Evolutionary conservation across 257 asterid species (phyloP).

Genomic region (Salvia hispanica): DNA sequence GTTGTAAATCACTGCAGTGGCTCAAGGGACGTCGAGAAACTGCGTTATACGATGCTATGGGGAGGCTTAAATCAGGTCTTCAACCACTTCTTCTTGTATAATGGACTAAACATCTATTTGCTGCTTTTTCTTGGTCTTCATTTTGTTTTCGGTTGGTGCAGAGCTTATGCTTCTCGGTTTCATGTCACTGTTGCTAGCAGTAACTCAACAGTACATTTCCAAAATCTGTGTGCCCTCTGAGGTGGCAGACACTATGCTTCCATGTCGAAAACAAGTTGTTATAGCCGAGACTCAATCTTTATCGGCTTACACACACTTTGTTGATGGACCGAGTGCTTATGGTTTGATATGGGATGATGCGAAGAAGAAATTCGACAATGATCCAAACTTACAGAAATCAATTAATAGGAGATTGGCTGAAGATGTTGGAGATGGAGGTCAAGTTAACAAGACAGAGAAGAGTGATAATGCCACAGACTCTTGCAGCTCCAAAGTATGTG

Average conservation of each 20-base stretch:
- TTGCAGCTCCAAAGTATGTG: conserved; percentile 47
- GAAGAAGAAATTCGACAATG: neutral
- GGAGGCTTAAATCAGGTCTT: conserved; percentile 59
- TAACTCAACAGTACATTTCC: conserved; percentile 40
- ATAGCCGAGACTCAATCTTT: conserved; percentile 8
- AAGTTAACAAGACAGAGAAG: neutral
- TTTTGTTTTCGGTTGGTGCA: conserved; percentile 18
- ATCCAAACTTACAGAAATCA: neutral
- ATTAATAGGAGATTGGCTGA: conserved; percentile 19
- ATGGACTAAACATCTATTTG: neutral
- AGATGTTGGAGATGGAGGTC: neutral
- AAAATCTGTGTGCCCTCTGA: conserved; percentile 48
- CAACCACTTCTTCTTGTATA: neutral
- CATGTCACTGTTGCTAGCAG: conserved; percentile 53
- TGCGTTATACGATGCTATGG: conserved; percentile 53
- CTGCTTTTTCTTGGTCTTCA: neutral
- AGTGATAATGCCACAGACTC: conserved; percentile 32
- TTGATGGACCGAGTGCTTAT: neutral
- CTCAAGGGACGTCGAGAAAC: conserved; percentile 44
- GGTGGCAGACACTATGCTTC: conserved; percentile 54
- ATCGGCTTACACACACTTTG: conserved; percentile 6
- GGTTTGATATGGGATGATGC: neutral
- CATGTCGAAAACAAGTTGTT: conserved; percentile 40
- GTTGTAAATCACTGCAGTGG: conserved; percentile 42
- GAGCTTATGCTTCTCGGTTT: conserved; percentile 64